phyloP scores from a whole-genome alignment of 495 filamentous ascomycete genomes.

The Cetradonia linearis region DNA sequence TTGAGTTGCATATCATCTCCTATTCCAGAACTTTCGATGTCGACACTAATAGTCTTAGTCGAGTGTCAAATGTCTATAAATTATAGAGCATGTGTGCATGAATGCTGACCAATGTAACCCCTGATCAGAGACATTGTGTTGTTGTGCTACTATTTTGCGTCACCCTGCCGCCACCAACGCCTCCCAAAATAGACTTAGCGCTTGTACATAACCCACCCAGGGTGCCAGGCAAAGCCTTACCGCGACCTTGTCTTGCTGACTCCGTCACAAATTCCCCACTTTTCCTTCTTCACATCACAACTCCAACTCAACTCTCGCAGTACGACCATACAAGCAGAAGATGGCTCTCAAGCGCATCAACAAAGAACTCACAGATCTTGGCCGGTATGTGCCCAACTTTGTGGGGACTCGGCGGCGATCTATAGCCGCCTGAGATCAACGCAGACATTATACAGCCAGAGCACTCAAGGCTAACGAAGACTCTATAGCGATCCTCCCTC shows the following conservation, averaged over 20 bases:
- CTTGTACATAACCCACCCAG: neutral
- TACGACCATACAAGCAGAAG: slow-evolving; percentile 19
- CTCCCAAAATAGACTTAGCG: slow-evolving; percentile 3
- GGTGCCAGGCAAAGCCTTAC: neutral
- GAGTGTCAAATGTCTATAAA: neutral
- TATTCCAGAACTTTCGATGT: neutral
- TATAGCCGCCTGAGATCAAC: slow-evolving; percentile 2
- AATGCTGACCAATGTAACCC: neutral
- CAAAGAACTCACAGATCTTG: slow-evolving; percentile 98
- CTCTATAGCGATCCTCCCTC: slow-evolving; percentile 82
- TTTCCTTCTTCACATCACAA: neutral
- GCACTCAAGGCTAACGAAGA: neutral
- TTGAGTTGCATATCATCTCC: neutral
- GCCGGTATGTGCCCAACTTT: slow-evolving; percentile 59
- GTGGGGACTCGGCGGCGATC: neutral
- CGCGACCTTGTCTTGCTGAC: neutral
- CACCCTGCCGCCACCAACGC: neutral
- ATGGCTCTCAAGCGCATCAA: slow-evolving; percentile 99
- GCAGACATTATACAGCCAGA: neutral
- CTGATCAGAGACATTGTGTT: neutral
- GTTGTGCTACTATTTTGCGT: neutral
- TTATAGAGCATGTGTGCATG: neutral
- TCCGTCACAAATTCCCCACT: neutral
- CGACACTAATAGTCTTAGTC: neutral
- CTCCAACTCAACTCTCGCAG: neutral